These are phyloP conservation scores for Monosporascus sp. DNA, from an alignment of 2,329 filamentous ascomycete species.

Conservation along the genomic window DNA sequence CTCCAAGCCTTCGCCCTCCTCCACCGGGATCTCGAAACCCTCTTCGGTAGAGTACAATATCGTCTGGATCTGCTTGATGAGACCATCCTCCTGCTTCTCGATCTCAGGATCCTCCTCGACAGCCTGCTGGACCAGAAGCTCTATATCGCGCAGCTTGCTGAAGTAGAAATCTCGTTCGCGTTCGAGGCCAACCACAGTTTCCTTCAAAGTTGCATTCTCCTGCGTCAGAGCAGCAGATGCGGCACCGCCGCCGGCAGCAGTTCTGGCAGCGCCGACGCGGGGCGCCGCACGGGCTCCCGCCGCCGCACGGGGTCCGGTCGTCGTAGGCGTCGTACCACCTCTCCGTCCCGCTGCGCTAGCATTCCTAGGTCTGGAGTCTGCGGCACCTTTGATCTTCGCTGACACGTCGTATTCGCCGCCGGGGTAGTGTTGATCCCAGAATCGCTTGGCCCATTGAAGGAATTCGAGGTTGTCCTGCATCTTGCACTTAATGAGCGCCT, in stretches of 20 bases:
- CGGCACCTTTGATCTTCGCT: conserved; percentile 72
- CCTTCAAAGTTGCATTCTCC: conserved; percentile 86
- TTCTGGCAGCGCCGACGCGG: conserved; percentile 34
- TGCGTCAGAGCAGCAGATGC: conserved; percentile 69
- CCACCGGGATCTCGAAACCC: conserved; percentile 83
- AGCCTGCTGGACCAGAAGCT: conserved; percentile 86
- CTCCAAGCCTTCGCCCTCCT: conserved; percentile 67
- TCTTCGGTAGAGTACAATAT: conserved; percentile 97
- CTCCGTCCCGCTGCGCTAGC: conserved; percentile 45
- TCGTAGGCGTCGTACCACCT: conserved; percentile 59
- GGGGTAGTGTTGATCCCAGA: conserved; percentile 98
- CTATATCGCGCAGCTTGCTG: conserved; percentile 95
- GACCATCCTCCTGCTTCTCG: conserved; percentile 86
- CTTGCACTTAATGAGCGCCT: conserved; percentile 91
- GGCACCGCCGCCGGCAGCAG: conserved; percentile 40
- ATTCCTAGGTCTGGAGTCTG: conserved; percentile 47
- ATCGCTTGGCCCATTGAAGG: conserved; percentile 91
- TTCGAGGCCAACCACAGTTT: conserved; percentile 91
- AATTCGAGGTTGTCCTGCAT: conserved; percentile 99
- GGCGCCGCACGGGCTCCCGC: too few relatives aligned
- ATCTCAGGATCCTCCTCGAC: conserved; percentile 89
- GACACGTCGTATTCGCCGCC: conserved; percentile 96
- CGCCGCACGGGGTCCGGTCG: conserved; percentile 29
- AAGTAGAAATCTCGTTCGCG: conserved; percentile 99
- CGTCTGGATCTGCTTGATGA: conserved; percentile 92